phyloP scores from a whole-genome alignment of 495 filamentous ascomycete genomes.

The Aspergillus panamensis region DNA sequence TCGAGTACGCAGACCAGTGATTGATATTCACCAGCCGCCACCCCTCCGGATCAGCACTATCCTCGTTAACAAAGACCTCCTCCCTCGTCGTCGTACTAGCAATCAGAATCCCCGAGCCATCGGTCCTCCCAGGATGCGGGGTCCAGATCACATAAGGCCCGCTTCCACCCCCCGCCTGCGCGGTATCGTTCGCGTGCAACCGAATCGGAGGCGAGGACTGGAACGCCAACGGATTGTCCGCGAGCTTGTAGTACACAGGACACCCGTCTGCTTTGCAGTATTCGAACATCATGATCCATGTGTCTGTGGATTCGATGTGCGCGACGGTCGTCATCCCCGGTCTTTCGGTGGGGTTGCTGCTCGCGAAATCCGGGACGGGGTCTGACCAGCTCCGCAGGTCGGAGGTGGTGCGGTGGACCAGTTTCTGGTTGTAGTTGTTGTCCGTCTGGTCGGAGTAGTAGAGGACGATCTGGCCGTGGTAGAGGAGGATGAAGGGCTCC shows the following conservation, averaged over 20 bases:
- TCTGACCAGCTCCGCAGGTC: neutral
- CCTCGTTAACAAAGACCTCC: constrained; percentile 14
- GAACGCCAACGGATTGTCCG: neutral
- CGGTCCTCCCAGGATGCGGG: constrained; percentile 1
- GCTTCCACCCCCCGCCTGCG: neutral
- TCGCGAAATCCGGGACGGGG: neutral
- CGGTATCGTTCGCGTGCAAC: constrained; percentile 7
- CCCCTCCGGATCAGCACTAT: constrained; percentile 1
- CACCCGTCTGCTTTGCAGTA: constrained; percentile 1
- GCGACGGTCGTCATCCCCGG: constrained; percentile 7
- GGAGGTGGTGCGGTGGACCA: constrained; percentile 4
- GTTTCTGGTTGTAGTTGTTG: constrained; percentile 4
- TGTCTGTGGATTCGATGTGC: constrained; percentile 1
- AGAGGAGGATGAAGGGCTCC: constrained; percentile 6
- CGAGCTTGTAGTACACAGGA: constrained; percentile 2
- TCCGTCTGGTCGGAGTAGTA: constrained; percentile 14
- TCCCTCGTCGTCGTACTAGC: neutral
- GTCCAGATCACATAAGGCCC: constrained; percentile 14
- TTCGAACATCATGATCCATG: constrained; percentile 7
- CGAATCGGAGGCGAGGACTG: neutral
- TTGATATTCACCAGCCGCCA: constrained; percentile 12
- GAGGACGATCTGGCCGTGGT: neutral
- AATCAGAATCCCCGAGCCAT: constrained; percentile 15
- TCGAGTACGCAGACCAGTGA: constrained; percentile 12
- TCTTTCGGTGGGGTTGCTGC: neutral